Conservation (phyloP, 2,329 filamentous ascomycete genomes). For the Sporothrix dimorphospora region DNA sequence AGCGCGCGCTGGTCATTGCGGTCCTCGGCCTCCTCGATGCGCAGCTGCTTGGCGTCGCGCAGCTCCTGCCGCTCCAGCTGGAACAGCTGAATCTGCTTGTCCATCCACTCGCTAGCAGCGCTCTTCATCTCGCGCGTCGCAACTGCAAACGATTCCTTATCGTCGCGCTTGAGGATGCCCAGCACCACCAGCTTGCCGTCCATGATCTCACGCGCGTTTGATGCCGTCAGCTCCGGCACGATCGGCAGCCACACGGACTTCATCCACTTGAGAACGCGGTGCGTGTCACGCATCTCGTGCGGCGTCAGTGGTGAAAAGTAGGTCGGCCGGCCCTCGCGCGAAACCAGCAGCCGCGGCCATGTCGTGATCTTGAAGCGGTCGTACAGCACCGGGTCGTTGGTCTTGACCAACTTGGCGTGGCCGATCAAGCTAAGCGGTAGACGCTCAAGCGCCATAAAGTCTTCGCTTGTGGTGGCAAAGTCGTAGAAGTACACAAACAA, state of each 20-base stretch:
- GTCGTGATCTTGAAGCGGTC: conserved; percentile 93
- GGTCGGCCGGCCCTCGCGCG: conserved; percentile 82
- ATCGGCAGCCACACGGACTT: conserved; percentile 94
- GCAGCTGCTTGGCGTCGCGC: conserved; percentile 89
- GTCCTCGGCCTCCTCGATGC: conserved; percentile 95
- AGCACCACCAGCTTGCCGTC: conserved; percentile 92
- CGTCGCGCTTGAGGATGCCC: conserved; percentile 79
- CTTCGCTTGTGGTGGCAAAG: conserved; percentile 88
- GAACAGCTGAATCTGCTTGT: conserved; percentile 89
- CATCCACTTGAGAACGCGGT: conserved; percentile 87
- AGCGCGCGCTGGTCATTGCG: conserved; percentile 86
- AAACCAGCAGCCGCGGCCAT: conserved; percentile 91
- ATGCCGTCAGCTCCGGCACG: conserved; percentile 87
- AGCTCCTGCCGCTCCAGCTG: conserved; percentile 92
- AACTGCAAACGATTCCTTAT: conserved; percentile 74
- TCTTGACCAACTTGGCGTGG: conserved; percentile 90
- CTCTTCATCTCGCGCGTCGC: conserved; percentile 92
- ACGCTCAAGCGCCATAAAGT: conserved; percentile 85
- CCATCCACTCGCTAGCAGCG: conserved; percentile 96
- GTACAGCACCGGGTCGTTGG: conserved; percentile 73
- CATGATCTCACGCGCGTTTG: conserved; percentile 94
- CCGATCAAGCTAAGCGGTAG: conserved; percentile 87
- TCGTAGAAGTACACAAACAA: conserved; percentile 99
- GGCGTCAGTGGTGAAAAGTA: conserved; percentile 90
- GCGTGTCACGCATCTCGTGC: conserved; percentile 87